Conservation (phyloP, 768 basidiomycete species). For the Russula griseocarnosa region DNA sequence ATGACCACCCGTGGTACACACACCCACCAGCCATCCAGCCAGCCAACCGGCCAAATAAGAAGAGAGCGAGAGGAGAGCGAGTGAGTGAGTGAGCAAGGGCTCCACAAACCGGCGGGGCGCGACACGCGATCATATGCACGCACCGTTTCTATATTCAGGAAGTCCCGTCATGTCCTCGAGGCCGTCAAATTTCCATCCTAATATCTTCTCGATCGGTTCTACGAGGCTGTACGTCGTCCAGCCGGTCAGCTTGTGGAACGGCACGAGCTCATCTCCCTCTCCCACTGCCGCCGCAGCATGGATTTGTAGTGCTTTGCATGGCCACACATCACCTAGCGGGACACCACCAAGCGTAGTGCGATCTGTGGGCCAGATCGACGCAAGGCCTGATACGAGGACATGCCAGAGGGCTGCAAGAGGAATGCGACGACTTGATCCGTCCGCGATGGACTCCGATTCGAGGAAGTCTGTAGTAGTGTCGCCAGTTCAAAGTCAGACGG, state of each 20-base stretch:
- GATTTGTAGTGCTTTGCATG: slow-evolving; percentile 53
- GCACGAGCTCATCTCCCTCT: slow-evolving; percentile 72
- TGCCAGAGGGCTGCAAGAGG: slow-evolving; percentile 79
- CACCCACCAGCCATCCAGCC: background rate
- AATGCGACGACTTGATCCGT: slow-evolving; percentile 45
- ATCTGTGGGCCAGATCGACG: slow-evolving; percentile 83
- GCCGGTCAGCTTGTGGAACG: slow-evolving; percentile 94
- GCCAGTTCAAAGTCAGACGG: slow-evolving; percentile 5
- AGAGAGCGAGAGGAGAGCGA: background rate
- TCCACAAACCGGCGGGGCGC: slow-evolving; percentile 16
- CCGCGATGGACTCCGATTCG: slow-evolving; percentile 47
- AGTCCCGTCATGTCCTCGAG: slow-evolving; percentile 85
- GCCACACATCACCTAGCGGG: slow-evolving; percentile 92
- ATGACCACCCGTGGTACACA: background rate
- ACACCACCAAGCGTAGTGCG: slow-evolving; percentile 63
- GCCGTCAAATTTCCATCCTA: slow-evolving; percentile 80
- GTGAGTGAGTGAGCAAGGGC: slow-evolving; percentile 16
- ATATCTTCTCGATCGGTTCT: slow-evolving; percentile 71
- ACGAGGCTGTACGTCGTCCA: slow-evolving; percentile 92
- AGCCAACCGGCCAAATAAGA: background rate
- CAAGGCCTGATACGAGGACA: slow-evolving; percentile 74
- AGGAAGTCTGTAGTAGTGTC: slow-evolving; percentile 55
- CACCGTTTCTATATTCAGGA: slow-evolving; percentile 93
- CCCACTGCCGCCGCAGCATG: slow-evolving; percentile 16
- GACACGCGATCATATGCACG: slow-evolving; percentile 14